Base-by-base conservation (phyloP, 305 asterid species). In the Monarda citriodora region DNA sequence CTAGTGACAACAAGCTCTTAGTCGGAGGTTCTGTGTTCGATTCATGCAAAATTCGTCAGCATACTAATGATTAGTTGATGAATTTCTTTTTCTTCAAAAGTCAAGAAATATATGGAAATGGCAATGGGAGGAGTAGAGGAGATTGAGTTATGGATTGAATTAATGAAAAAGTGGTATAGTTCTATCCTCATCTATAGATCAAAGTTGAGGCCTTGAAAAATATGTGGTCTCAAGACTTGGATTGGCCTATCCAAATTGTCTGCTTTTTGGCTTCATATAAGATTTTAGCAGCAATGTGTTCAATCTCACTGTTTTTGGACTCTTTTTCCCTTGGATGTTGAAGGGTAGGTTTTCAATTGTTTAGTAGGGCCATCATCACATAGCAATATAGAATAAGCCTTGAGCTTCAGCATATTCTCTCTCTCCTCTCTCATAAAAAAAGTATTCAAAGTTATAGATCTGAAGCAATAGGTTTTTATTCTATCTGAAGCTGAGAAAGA, bases 211-310 rank as follows among this genome's bases (percentile, higher is more conserved):
- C 60, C 41, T 22, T 64, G 21, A 16, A 60, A 38, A 50, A 42
- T 3, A 18, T 44, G 53, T 44, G 60, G 63, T 45, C 56, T 45
- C 1, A 64, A 63, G 44, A 56, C 42, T 69, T 56, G 53, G 53
- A 60, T 56, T 58, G 53, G 58, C 59, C 4, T 71, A 74, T 79
- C 80, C 70, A 68, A 58, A 58, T 29, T 67, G 38, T 69, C 62
- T 60, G 34, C 61, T 47, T 17, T 45, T 63, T 41, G 44, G 60
- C 55, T 5, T 57, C 36, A 51, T 29, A 58, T n/a, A 16, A 52
- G 22, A 44, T 42, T 45, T 48, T 13, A 37, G 34, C 13, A 51
- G 51, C 44, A 13, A 44, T 54, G 3, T 13, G 41, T 49, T 29
- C 5, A 29, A 5, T 34, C 38, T 34, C 50, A 47, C 8, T 21